phyloP scores from a whole-genome alignment of 129 eudicot species.

The Helichrysum umbraculigerum region DNA sequence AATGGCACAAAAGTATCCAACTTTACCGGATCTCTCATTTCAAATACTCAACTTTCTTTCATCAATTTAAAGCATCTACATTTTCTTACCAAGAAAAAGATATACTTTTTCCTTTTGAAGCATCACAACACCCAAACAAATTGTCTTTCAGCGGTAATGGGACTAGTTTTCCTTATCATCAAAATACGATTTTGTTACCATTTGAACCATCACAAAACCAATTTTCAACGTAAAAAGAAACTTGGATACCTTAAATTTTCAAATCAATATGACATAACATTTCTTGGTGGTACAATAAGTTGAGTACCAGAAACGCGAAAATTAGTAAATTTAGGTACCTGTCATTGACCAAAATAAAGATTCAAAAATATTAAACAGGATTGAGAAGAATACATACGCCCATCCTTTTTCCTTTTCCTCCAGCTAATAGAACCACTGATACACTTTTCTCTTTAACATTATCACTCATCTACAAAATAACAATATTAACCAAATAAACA shows the following conservation, averaged over 20 bases:
- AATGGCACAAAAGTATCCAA: background rate
- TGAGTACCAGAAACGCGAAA: background rate
- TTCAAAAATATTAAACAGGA: background rate
- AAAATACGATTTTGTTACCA: background rate
- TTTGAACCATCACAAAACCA: background rate
- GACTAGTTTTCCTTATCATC: background rate
- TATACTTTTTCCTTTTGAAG: no score
- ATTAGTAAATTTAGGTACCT: no score
- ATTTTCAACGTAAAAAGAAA: background rate
- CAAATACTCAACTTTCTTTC: background rate
- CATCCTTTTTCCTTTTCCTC: constrained; percentile 97
- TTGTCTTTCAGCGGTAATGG: no score
- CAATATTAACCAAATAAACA: constrained; percentile 9
- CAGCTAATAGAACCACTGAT: constrained; percentile 93
- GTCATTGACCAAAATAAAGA: background rate
- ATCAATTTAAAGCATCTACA: background rate
- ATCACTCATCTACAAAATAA: constrained; percentile 47
- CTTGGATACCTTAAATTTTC: background rate
- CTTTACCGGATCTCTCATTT: background rate
- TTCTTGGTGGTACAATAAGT: background rate
- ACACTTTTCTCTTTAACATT: constrained; percentile 84
- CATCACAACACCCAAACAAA: no score
- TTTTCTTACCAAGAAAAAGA: background rate
- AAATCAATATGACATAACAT: background rate
- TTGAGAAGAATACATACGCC: constrained; percentile 54